Evolutionary conservation across 345 rosid species (phyloP), one percentile per base, ranked within the genome.

Genomic region (Gossypium australe): DNA sequence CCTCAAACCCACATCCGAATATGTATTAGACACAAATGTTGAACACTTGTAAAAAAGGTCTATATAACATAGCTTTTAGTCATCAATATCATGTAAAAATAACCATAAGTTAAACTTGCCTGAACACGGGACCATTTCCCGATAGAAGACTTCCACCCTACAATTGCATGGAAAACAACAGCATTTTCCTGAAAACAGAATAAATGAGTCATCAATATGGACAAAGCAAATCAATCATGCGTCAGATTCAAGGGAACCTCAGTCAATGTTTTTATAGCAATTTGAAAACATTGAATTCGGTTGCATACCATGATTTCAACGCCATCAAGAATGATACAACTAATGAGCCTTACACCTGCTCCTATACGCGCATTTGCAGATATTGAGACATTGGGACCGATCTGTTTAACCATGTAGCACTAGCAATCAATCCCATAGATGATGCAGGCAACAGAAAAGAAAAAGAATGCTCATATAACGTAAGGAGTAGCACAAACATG

Each of bases 61-160:
- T 20, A 22, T 48, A 64, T 11, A 63, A n/a, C 49, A 1, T 43
- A 48, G 25, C 7, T 18, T 61, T 27, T 24, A 69, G 16, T 25
- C 43, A 49, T 25, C 20, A 25, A 49, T 25, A 51, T 69, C 72
- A 51, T 27, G 25, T 27, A 69, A 51, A 60, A 49, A 14, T 58
- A 72, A 41, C 20, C 58, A 57, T 22, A 58, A 45, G 17, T 22
- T 4, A 45, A 73, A 86, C 91, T 85, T 83, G 81, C 98, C 98
- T 94, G 98, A 79, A 89, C 92, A 69, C 97, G 92, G 14, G 98
- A 90, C 98, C 98, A 94, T 85, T 89, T 90, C 51, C 98, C 98
- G 8, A 92, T 79, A 14, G 97, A 86, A 67, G 97, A 92, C 79
- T 90, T 94, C 98, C 98, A 94, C 34, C 98, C 98, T 66, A 94